Base-by-base conservation (phyloP, 495 filamentous ascomycete genomes). In the Cercophora samala region DNA sequence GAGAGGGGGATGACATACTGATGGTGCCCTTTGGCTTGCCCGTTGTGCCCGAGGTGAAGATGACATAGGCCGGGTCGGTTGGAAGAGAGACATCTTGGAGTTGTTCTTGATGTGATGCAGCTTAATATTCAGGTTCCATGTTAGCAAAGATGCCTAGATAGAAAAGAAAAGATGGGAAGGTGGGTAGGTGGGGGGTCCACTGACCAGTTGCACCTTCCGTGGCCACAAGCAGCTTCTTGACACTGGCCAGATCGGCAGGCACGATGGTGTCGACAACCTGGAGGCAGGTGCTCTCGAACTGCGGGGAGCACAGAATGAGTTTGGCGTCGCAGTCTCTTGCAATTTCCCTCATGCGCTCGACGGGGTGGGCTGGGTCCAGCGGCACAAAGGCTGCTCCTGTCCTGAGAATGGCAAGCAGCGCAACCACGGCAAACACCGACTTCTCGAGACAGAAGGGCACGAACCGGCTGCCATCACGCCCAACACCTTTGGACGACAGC, bases 21-120 rank as follows among this genome's bases (percentile, higher is more conserved):
- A 84, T 66, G 23, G 84, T 75, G 9, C 83, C 66, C 66, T 79
- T 76, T 0, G 88, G 85, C 17, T 81, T 82, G 0, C 88, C 88
- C 0, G 87, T 89, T 15, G 80, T 84, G 0, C 88, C 88, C 69
- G 84, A 83, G 0, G 88, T 90, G 66, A 86, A 89, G 4, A 87
- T 77, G 17, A 87, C 75, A 70, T 85, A 91, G 4, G 69, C 63
- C 4, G 70, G 32, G 58, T 76, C 64, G 26, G 11, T 51, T 58
- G 64, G 71, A 25, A 18, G 26, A 56, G 21, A 72, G 63, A 18
- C 25, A 51, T 46, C 37, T 0, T 46, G 37, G 15, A 46, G 37
- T 13, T 46, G 37, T 17, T 13, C 37, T 46, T 18, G 37, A 11
- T 46, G 5, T 46, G 37, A 46, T 13, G 0, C 37, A 46, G 6